phyloP scores from a whole-genome alignment of 2,329 filamentous ascomycete genomes.

The Trichoderma sp. region DNA sequence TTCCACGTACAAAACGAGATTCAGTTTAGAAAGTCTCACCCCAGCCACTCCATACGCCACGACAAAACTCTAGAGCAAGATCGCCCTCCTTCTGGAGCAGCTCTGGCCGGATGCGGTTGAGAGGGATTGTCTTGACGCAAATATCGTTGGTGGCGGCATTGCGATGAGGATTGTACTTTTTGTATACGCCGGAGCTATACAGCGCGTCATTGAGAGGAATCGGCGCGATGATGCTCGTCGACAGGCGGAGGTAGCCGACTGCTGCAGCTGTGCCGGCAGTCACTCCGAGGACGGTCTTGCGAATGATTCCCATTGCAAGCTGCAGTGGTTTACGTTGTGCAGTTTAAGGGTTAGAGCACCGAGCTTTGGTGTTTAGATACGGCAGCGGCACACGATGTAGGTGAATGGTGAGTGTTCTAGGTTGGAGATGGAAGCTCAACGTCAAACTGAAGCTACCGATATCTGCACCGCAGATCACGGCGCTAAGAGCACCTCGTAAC shows the following conservation, averaged over 20 bases:
- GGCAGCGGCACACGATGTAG: background rate
- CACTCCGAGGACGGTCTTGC: conserved; percentile 10
- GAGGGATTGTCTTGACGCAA: conserved; percentile 63
- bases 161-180: conserved; percentile 62
- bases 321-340: too few relatives aligned
- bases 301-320: conserved; percentile 5
- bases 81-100: conserved; percentile 62
- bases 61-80: conserved; percentile 67
- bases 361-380: background rate
- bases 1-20: too few relatives aligned
- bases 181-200: conserved; percentile 47
- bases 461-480: background rate
- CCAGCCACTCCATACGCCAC: conserved; percentile 67
- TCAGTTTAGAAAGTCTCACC: conserved; percentile 50
- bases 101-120: conserved; percentile 67
- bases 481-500: background rate
- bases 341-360: background rate
- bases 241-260: conserved; percentile 14
- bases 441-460: background rate
- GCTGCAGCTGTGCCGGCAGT: conserved; percentile 17
- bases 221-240: conserved; percentile 20
- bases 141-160: conserved; percentile 69
- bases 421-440: background rate
- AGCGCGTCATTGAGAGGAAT: conserved; percentile 21
- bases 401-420: background rate